Conservation (phyloP, 441 rosid species). For the Arabidopsis hybrid region DNA sequence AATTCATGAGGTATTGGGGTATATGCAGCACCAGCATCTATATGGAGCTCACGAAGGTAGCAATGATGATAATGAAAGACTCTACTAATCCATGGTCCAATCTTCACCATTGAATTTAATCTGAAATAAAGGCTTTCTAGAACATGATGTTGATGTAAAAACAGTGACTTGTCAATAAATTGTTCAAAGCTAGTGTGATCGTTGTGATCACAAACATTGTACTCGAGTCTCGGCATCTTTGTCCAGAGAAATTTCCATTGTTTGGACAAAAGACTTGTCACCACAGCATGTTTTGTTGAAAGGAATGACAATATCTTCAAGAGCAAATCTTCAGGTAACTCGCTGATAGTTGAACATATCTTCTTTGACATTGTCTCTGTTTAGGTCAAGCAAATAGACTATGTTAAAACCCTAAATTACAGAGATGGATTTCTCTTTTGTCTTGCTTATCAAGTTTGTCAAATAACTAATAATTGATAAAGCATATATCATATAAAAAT, state of each 20-base stretch:
- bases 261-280: constrained; percentile 1
- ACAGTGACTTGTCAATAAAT: background rate
- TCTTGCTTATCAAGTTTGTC: background rate
- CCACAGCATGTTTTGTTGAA: background rate
- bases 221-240: background rate
- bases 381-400: background rate
- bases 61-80: background rate
- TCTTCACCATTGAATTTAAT: background rate
- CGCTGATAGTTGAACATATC: background rate
- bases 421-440: background rate
- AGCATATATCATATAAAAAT: background rate
- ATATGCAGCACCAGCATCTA: background rate
- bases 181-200: background rate
- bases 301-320: constrained; percentile 19
- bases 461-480: no score
- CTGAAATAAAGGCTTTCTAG: background rate
- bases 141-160: background rate
- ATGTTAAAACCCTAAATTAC: background rate
- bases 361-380: background rate
- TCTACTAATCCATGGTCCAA: background rate
- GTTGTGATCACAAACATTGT: background rate
- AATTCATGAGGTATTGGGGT: background rate
- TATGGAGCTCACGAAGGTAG: constrained; percentile 13
- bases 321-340: background rate
- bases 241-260: constrained; percentile 17